Conservation (phyloP, 2,329 filamentous ascomycete genomes). For the Nothophoma quercina region DNA sequence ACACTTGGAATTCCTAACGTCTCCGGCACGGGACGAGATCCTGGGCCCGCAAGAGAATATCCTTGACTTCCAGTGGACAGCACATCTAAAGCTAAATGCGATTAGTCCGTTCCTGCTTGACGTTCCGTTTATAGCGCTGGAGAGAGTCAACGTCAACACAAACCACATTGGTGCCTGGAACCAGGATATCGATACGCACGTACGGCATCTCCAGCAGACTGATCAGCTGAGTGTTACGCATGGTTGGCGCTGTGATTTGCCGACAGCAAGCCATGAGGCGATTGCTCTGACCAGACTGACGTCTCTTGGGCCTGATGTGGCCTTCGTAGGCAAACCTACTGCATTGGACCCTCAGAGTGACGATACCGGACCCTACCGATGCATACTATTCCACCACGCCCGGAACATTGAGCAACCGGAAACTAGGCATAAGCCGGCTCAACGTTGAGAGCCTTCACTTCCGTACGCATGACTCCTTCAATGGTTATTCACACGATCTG, state of each 20-base stretch:
- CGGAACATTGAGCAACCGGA: slow-evolving; percentile 29
- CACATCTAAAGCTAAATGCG: slow-evolving; percentile 35
- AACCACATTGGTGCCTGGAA: slow-evolving; percentile 23
- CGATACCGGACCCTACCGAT: slow-evolving; percentile 20
- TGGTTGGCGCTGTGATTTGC: slow-evolving; percentile 36
- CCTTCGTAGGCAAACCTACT: slow-evolving; percentile 20
- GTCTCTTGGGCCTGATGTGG: slow-evolving; percentile 22
- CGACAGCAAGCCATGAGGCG: slow-evolving; percentile 30
- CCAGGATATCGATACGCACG: slow-evolving; percentile 21
- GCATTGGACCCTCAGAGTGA: slow-evolving; percentile 10
- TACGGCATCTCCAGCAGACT: slow-evolving; percentile 24
- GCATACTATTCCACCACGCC: slow-evolving; percentile 24
- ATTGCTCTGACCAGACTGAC: slow-evolving; percentile 35
- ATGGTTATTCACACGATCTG: neutral
- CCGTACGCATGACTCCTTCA: neutral
- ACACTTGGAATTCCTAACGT: slow-evolving; percentile 38
- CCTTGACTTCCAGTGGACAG: slow-evolving; percentile 40
- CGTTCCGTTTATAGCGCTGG: slow-evolving; percentile 36
- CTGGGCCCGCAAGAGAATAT: slow-evolving; percentile 40
- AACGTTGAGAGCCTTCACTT: neutral
- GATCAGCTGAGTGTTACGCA: slow-evolving; percentile 25
- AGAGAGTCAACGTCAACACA: slow-evolving; percentile 25
- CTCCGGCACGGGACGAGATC: slow-evolving; percentile 34
- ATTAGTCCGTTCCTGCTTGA: slow-evolving; percentile 32
- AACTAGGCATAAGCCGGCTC: slow-evolving; percentile 1